These are phyloP conservation scores for Hyaloscypha hepaticicola DNA, from an alignment of 495 filamentous ascomycete species.

Conservation along the genomic window DNA sequence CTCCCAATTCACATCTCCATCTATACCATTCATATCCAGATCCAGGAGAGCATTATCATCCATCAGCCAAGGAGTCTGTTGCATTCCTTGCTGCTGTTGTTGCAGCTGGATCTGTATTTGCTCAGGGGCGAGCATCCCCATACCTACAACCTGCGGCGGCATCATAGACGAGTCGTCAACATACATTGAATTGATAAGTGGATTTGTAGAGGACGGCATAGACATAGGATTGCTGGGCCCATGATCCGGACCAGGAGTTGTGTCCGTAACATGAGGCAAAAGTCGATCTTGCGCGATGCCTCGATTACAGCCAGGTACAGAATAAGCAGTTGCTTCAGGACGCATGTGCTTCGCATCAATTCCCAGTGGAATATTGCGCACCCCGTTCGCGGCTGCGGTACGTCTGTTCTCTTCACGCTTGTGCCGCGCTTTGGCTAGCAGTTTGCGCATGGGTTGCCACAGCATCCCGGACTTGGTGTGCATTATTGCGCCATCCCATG, in stretches of 20 bases:
- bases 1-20: conserved; percentile 28
- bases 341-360: conserved; percentile 17
- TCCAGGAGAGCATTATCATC: conserved; percentile 21
- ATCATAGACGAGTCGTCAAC: conserved; percentile 10
- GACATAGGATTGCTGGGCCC: not conserved
- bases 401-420: conserved; percentile 50
- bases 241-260: not conserved
- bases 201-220: not conserved
- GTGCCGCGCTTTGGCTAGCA: conserved; percentile 65
- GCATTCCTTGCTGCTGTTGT: not conserved
- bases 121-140: conserved; percentile 17
- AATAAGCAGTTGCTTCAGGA: conserved; percentile 11
- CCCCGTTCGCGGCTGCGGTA: not conserved
- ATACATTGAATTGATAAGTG: not conserved
- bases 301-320: not conserved
- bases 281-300: conserved; percentile 39
- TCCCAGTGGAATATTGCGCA: not conserved
- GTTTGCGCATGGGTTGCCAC: conserved; percentile 70
- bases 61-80: conserved; percentile 25
- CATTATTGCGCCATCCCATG: conserved; percentile 49
- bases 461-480: conserved; percentile 60
- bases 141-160: conserved; percentile 14
- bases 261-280: conserved; percentile 20
- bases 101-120: conserved; percentile 19
- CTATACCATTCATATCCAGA: conserved; percentile 25